phyloP scores from a whole-genome alignment of 768 basidiomycete genomes.

The Rhodotorula kratochvilovae region DNA sequence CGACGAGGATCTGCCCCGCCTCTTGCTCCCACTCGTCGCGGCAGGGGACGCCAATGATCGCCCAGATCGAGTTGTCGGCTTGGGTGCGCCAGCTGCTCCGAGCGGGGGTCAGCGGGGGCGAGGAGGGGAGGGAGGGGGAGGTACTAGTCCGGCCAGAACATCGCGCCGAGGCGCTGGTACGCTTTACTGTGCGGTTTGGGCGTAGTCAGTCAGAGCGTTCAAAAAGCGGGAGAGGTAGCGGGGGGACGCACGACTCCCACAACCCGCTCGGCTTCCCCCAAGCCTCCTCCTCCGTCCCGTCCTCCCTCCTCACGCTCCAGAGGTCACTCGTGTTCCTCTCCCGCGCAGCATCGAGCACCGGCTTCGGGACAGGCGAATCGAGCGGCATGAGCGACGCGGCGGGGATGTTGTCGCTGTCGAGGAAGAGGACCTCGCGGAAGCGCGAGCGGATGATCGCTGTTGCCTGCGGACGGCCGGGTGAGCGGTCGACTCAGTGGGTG shows the following conservation, averaged over 20 bases:
- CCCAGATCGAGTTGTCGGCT: conserved; percentile 44
- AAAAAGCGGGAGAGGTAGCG: not conserved
- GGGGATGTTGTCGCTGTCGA: conserved; percentile 47
- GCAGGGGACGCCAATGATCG: conserved; percentile 49
- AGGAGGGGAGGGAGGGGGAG: not conserved
- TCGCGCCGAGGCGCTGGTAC: conserved; percentile 46
- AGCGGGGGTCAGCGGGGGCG: too few species aligned
- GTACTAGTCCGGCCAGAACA: conserved; percentile 44
- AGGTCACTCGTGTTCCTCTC: conserved; percentile 13
- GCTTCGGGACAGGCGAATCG: conserved; percentile 44
- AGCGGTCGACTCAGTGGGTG: not conserved
- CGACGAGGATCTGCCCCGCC: conserved; percentile 51
- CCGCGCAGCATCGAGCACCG: conserved; percentile 48
- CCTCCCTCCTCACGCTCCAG: not conserved
- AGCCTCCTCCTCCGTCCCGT: conserved; percentile 2
- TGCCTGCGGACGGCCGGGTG: conserved; percentile 23
- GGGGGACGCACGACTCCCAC: conserved; percentile 21
- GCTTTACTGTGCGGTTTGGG: conserved; percentile 37
- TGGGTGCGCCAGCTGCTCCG: conserved; percentile 5
- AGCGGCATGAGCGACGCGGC: conserved; percentile 10
- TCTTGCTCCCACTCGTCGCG: conserved; percentile 53
- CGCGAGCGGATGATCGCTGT: conserved; percentile 44
- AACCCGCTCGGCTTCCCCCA: conserved; percentile 16
- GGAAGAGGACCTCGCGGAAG: conserved; percentile 49
- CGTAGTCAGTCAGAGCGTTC: not conserved